These are phyloP conservation scores for Ceratocystis ficicola DNA, from an alignment of 2,329 filamentous ascomycete genomes.

Conservation along the genomic window DNA sequence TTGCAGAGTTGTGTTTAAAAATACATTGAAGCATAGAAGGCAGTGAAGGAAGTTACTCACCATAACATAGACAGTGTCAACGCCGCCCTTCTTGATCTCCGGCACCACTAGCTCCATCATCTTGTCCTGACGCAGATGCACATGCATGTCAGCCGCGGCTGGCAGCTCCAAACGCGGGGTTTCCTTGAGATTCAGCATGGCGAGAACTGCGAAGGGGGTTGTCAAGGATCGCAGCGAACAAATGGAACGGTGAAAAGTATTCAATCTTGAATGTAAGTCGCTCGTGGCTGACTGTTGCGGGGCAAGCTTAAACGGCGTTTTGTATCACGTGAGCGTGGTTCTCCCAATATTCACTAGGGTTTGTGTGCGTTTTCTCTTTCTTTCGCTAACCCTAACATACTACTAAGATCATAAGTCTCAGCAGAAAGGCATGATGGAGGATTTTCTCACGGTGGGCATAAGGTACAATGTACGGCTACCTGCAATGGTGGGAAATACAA, in stretches of 20 bases:
- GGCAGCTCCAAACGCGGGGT: slow-evolving; percentile 41
- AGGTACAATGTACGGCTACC: background rate
- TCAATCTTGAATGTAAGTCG: background rate
- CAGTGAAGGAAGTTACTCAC: slow-evolving; percentile 4
- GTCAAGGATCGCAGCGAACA: background rate
- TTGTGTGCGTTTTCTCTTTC: background rate
- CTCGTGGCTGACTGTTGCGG: background rate
- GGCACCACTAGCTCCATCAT: slow-evolving; percentile 48
- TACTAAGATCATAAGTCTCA: no score
- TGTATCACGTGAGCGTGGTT: background rate
- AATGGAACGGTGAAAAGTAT: no score
- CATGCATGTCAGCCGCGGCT: slow-evolving; percentile 55
- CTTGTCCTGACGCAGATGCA: slow-evolving; percentile 56
- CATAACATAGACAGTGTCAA: slow-evolving; percentile 47
- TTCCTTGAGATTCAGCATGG: slow-evolving; percentile 30
- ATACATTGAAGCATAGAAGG: background rate
- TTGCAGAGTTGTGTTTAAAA: background rate
- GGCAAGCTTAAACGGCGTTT: background rate
- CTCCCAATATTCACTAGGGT: background rate
- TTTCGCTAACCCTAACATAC: background rate
- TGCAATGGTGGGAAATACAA: background rate
- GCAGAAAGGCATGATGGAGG: no score
- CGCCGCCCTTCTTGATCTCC: slow-evolving; percentile 46
- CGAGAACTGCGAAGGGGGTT: background rate
- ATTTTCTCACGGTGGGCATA: background rate